Conservation (phyloP, 306 rosid genomes). For the Lotus japonicus region DNA sequence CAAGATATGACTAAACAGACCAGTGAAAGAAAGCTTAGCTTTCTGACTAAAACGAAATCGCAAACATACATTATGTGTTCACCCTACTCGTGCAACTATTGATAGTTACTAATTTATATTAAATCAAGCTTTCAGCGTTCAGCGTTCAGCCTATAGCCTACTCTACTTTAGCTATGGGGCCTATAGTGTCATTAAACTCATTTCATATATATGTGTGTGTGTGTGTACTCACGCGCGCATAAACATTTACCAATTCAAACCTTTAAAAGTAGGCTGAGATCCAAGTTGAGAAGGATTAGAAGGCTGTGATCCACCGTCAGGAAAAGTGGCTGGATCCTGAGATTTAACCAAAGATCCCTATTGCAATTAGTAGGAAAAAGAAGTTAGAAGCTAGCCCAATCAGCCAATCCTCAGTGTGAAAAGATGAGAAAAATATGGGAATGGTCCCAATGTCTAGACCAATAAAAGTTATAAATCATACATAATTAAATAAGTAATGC, state of each 20-base stretch:
- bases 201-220: neutral
- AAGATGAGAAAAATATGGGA: neutral
- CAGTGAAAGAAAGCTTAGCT: neutral
- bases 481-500: neutral
- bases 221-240: neutral
- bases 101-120: neutral
- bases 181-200: neutral
- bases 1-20: neutral
- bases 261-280: slow-evolving; percentile 52
- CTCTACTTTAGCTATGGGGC: neutral
- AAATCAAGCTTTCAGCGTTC: neutral
- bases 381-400: neutral
- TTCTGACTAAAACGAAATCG: slow-evolving; percentile 12
- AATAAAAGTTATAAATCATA: neutral
- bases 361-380: slow-evolving; percentile 21
- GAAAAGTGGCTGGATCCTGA: slow-evolving; percentile 43
- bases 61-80: neutral
- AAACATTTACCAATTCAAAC: slow-evolving; percentile 40
- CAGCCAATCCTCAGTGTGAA: neutral
- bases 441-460: neutral
- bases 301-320: slow-evolving; percentile 49
- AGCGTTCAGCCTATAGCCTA: neutral
- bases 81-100: neutral
- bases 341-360: slow-evolving; percentile 52
- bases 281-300: slow-evolving; percentile 40